These are phyloP conservation scores for Suhomyces sp. DNA, from an alignment of 805 yeast species.

Conservation along the genomic window DNA sequence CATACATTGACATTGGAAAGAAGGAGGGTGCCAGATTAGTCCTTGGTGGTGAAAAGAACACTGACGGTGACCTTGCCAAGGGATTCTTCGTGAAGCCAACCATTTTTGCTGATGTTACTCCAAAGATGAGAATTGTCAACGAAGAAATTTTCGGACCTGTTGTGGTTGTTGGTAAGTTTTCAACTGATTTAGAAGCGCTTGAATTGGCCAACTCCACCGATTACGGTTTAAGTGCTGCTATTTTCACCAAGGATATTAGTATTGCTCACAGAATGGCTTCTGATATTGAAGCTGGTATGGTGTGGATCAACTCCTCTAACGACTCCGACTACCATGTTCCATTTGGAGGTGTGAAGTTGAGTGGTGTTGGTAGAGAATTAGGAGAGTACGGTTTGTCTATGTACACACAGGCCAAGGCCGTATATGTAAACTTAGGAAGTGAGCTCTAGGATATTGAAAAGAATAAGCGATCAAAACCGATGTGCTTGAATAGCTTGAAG, in stretches of 20 bases:
- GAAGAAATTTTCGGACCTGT: conserved; percentile 94
- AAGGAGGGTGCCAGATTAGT: conserved; percentile 44
- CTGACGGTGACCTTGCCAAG: conserved; percentile 36
- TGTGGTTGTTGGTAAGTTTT: conserved; percentile 64
- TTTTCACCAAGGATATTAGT: conserved; percentile 67
- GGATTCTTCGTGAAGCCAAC: conserved; percentile 79
- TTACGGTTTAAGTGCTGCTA: conserved; percentile 82
- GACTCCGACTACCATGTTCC: conserved; percentile 43
- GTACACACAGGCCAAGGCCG: conserved; percentile 37
- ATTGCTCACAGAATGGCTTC: conserved; percentile 65
- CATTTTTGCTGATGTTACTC: conserved; percentile 67
- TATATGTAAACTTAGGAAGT: conserved; percentile 56
- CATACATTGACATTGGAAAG: conserved; percentile 44
- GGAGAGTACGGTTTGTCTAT: conserved; percentile 37
- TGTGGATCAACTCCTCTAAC: conserved; percentile 48
- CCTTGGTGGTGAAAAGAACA: conserved; percentile 41
- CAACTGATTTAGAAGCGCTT: conserved; percentile 66
- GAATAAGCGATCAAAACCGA: no score
- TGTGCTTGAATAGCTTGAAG: no score
- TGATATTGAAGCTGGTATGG: conserved; percentile 45
- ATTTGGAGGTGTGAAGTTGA: conserved; percentile 38
- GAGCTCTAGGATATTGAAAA: no score
- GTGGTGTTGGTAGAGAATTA: conserved; percentile 44
- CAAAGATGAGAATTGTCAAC: conserved; percentile 61
- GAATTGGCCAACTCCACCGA: conserved; percentile 66